Percentiles rank a stretch among this genome's conserved stretches.
Conservation (phyloP, 1,284 basidiomycete species). For the Termitomyces sp. region DNA sequence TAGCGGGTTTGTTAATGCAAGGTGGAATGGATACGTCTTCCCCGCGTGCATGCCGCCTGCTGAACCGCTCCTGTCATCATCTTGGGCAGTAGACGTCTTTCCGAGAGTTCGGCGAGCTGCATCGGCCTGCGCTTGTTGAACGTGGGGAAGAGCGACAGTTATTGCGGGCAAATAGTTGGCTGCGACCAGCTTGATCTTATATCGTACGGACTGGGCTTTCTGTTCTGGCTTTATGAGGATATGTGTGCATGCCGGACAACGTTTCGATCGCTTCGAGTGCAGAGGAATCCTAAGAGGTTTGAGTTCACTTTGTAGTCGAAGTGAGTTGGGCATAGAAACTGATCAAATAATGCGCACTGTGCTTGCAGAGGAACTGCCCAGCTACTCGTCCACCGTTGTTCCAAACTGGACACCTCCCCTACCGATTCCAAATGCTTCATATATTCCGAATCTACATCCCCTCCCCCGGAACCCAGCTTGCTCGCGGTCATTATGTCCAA, state of each 20-base stretch:
- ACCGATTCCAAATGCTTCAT: slow-evolving; percentile 58
- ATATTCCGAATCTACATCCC: slow-evolving; percentile 67
- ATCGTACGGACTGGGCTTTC: slow-evolving; percentile 88
- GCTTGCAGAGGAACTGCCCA: slow-evolving; percentile 69
- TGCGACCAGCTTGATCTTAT: slow-evolving; percentile 97
- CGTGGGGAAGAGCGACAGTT: slow-evolving; percentile 64
- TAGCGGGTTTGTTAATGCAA: slow-evolving; percentile 88
- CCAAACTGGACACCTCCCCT: slow-evolving; percentile 65
- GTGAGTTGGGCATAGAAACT: slow-evolving; percentile 4
- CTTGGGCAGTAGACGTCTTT: slow-evolving; percentile 36
- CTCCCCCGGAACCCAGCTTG: slow-evolving; percentile 50
- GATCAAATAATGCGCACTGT: slow-evolving; percentile 43
- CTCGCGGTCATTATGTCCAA: slow-evolving; percentile 57
- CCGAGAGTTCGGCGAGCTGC: slow-evolving; percentile 43
- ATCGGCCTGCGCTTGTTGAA: slow-evolving; percentile 38
- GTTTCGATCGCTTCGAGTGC: slow-evolving; percentile 90
- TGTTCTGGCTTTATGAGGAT: slow-evolving; percentile 98
- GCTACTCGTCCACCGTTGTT: slow-evolving; percentile 78
- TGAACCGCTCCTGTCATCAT: slow-evolving; percentile 38
- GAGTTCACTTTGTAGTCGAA: slow-evolving; percentile 54
- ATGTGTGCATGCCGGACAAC: slow-evolving; percentile 91
- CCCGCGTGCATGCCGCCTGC: slow-evolving; percentile 60
- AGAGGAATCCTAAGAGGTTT: slow-evolving; percentile 86
- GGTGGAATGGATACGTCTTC: slow-evolving; percentile 79
- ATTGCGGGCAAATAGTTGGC: slow-evolving; percentile 90